Conservation (phyloP, 2,329 filamentous ascomycete species). For the Purpureocillium lavendulum region DNA sequence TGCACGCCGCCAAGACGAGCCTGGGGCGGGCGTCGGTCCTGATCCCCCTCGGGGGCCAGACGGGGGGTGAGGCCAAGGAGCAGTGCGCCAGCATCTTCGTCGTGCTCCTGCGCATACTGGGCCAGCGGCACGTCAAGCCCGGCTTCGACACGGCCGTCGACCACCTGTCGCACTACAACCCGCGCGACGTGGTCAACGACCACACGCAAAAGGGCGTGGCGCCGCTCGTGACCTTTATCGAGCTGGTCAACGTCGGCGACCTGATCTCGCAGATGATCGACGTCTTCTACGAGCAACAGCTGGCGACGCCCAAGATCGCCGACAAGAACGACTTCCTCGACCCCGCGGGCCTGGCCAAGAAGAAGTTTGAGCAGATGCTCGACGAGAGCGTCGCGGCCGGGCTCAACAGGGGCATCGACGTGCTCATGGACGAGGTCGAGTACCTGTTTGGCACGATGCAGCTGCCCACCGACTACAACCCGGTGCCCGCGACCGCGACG, state of each 20-base stretch:
- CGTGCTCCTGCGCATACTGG: constrained; percentile 71
- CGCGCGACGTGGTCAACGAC: constrained; percentile 69
- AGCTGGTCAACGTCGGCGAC: constrained; percentile 96
- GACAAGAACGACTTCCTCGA: constrained; percentile 94
- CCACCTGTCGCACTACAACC: constrained; percentile 86
- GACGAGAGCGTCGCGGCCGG: constrained; percentile 94
- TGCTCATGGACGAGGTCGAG: constrained; percentile 96
- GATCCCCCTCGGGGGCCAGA: constrained; percentile 68
- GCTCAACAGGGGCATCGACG: constrained; percentile 94
- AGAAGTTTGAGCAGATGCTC: constrained; percentile 97
- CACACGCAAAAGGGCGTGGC: constrained; percentile 68
- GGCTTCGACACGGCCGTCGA: constrained; percentile 90
- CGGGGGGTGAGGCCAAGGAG: constrained; percentile 73
- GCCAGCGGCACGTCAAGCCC: constrained; percentile 78
- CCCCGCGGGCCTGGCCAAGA: constrained; percentile 87
- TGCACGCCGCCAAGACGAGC: constrained; percentile 80
- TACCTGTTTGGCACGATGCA: constrained; percentile 89
- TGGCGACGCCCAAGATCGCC: constrained; percentile 71
- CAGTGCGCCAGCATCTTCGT: constrained; percentile 91
- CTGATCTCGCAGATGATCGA: constrained; percentile 98
- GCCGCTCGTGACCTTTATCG: constrained; percentile 89
- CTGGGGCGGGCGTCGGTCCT: constrained; percentile 81
- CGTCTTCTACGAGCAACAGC: constrained; percentile 95
- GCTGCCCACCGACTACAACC: constrained; percentile 83
- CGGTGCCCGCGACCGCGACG: constrained; percentile 29